Conservation (phyloP, 140 eudicot species). For the Anethum foeniculum region DNA sequence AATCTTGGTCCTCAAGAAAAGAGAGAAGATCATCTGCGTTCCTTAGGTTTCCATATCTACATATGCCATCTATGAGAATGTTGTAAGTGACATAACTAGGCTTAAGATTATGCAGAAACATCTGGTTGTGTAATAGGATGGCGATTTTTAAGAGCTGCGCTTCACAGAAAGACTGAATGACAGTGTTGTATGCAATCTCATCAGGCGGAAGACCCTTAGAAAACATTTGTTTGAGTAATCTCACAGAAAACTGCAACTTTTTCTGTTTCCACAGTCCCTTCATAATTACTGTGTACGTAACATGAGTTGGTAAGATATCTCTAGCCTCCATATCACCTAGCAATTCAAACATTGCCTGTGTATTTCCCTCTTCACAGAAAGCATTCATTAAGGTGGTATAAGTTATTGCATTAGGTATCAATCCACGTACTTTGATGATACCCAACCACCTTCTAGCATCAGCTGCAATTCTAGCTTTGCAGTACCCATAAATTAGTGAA, state of each 20-base stretch:
- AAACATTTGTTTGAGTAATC: slow-evolving; percentile 41
- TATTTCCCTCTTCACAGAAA: slow-evolving; percentile 49
- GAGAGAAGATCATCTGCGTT: slow-evolving; percentile 49
- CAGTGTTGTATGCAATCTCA: slow-evolving; percentile 51
- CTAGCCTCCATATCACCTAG: slow-evolving; percentile 48
- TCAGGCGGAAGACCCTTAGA: slow-evolving; percentile 56
- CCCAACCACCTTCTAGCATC: slow-evolving; percentile 47
- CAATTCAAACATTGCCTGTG: slow-evolving; percentile 32
- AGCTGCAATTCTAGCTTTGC: slow-evolving; percentile 32
- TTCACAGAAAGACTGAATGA: slow-evolving; percentile 70
- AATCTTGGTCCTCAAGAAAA: slow-evolving; percentile 31
- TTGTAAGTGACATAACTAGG: slow-evolving; percentile 63
- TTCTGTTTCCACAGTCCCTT: slow-evolving; percentile 63
- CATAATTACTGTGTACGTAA: slow-evolving; percentile 66
- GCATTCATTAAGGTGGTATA: slow-evolving; percentile 83
- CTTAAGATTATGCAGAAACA: slow-evolving; percentile 41
- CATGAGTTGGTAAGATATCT: slow-evolving; percentile 48
- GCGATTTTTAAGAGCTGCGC: slow-evolving; percentile 41
- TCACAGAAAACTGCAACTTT: slow-evolving; percentile 44
- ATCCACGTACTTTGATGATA: slow-evolving; percentile 37
- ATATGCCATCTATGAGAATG: slow-evolving; percentile 67
- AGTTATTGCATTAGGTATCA: slow-evolving; percentile 53
- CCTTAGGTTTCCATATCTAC: slow-evolving; percentile 47
- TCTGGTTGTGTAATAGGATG: slow-evolving; percentile 46
- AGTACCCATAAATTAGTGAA: slow-evolving; percentile 67